Conservation (phyloP, 2,329 filamentous ascomycete species). For the Corinectria fuckeliana region DNA sequence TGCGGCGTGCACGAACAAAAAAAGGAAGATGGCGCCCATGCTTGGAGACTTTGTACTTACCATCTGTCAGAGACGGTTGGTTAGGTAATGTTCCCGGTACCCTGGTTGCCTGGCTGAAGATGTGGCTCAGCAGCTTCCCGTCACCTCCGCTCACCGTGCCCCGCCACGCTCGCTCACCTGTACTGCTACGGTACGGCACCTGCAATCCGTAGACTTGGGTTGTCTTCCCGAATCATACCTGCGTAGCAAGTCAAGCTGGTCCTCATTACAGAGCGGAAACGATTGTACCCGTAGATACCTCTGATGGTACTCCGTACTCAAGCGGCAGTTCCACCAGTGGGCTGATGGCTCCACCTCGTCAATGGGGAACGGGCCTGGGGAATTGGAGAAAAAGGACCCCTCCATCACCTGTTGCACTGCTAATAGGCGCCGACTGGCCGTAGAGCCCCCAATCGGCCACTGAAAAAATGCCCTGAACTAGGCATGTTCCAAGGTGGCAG, state of each 20-base stretch:
- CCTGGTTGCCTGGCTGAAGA: background rate
- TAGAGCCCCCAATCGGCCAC: constrained; percentile 7
- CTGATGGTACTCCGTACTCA: too few species aligned
- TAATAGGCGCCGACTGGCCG: background rate
- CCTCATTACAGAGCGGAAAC: too few species aligned
- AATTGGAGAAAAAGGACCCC: constrained; percentile 2
- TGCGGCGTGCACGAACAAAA: background rate
- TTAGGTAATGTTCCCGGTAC: constrained; percentile 4
- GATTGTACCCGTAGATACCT: too few species aligned
- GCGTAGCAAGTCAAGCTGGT: too few species aligned
- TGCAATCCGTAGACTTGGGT: constrained; percentile 9
- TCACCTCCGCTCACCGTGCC: background rate
- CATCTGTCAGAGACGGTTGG: background rate
- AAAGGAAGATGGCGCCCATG: background rate
- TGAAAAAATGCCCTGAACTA: background rate
- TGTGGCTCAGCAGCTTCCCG: constrained; percentile 21
- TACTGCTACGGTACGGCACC: background rate
- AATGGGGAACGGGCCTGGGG: too few species aligned
- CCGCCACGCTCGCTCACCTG: constrained; percentile 8
- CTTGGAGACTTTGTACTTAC: background rate
- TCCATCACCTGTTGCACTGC: background rate
- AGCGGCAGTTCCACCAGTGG: constrained; percentile 9
- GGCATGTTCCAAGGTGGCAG: too few species aligned
- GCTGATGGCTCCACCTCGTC: constrained; percentile 16
- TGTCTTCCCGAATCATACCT: background rate